Percentiles rank a stretch among this genome's conserved stretches.
phyloP scores from a whole-genome alignment of 257 asterid genomes.

The Coffea eugenioides region DNA sequence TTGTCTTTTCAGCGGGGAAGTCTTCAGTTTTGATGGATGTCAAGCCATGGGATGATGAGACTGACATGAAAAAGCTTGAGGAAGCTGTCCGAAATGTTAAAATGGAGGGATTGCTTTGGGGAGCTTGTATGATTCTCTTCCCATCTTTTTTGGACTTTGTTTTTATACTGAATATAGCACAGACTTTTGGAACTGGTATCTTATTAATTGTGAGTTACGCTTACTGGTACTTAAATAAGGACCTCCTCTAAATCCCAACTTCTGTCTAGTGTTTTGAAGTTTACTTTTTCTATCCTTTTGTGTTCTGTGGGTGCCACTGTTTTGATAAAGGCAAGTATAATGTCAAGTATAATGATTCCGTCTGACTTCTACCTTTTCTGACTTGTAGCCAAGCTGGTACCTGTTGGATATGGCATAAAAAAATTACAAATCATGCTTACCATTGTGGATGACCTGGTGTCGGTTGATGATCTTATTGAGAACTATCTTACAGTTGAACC shows the following conservation, averaged over 20 bases:
- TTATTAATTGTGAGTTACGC: neutral
- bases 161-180: neutral
- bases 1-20: slow-evolving; percentile 58
- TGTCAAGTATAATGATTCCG: neutral
- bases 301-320: neutral
- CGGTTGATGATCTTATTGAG: slow-evolving; percentile 35
- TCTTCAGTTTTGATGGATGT: slow-evolving; percentile 66
- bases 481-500: slow-evolving; percentile 48
- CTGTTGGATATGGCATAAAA: slow-evolving; percentile 41
- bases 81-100: slow-evolving; percentile 75
- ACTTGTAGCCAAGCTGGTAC: slow-evolving; percentile 35
- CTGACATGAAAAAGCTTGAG: slow-evolving; percentile 92
- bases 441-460: slow-evolving; percentile 42
- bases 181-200: neutral
- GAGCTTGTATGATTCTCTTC: slow-evolving; percentile 63
- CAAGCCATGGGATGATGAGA: slow-evolving; percentile 98
- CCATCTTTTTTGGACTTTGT: neutral
- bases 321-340: neutral
- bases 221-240: neutral
- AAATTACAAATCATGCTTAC: slow-evolving; percentile 41
- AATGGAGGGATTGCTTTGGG: slow-evolving; percentile 87
- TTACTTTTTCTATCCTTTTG: neutral
- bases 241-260: neutral
- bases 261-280: neutral
- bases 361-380: neutral